These are phyloP conservation scores for Prinsepia uniflora DNA, from an alignment of 306 rosid genomes.

Conservation along the genomic window DNA sequence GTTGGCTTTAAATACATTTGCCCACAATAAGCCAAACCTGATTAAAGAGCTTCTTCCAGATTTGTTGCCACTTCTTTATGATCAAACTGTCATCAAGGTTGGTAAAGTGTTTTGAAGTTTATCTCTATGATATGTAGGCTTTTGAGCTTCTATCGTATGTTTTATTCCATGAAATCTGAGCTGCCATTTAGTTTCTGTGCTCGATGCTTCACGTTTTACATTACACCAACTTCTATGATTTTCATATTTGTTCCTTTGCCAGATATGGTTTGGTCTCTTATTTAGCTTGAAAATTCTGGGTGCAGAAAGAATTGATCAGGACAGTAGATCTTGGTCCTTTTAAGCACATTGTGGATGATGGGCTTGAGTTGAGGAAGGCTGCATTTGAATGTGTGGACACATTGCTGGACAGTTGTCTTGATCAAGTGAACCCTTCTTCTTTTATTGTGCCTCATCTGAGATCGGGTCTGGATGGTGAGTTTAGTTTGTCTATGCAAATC, in stretches of 20 bases:
- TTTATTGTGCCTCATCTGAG: slow-evolving; percentile 91
- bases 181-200: too few species aligned
- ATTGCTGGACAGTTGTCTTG: slow-evolving; percentile 94
- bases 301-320: slow-evolving; percentile 94
- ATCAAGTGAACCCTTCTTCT: slow-evolving; percentile 98
- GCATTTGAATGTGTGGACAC: slow-evolving; percentile 99
- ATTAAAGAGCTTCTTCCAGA: slow-evolving; percentile 95
- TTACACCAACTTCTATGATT: background rate
- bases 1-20: slow-evolving; percentile 93
- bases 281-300: slow-evolving; percentile 15
- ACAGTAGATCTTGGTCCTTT: slow-evolving; percentile 99
- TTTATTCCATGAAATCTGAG: too few species aligned
- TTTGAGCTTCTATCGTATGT: too few species aligned
- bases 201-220: background rate
- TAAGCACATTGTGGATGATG: slow-evolving; percentile 98
- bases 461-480: slow-evolving; percentile 98
- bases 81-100: slow-evolving; percentile 94
- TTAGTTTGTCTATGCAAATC: background rate
- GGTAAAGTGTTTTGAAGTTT: slow-evolving; percentile 15
- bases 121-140: background rate
- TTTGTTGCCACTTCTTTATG: slow-evolving; percentile 94
- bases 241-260: background rate
- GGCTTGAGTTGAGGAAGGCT: slow-evolving; percentile 99
- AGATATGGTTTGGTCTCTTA: background rate
- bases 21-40: slow-evolving; percentile 96